Evolutionary conservation across 495 filamentous ascomycete genomes (phyloP).

Genomic region (Hypoxylon perforatum): DNA sequence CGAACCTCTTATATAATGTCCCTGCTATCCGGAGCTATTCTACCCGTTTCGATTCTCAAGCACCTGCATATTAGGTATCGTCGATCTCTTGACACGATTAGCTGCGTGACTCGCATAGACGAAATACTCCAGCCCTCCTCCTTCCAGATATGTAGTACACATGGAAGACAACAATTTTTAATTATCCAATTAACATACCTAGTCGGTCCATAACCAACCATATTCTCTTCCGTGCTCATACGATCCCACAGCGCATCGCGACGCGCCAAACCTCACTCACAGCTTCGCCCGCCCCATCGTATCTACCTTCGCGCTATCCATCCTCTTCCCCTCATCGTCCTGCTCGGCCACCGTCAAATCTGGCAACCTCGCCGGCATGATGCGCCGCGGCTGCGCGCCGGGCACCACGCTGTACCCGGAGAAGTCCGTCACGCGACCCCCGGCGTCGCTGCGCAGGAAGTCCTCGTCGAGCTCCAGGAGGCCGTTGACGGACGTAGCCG

Average conservation of each 20-base stretch:
- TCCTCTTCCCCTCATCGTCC: constrained; percentile 79
- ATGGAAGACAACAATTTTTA: too few relatives aligned
- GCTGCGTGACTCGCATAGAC: too few relatives aligned
- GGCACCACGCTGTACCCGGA: constrained; percentile 75
- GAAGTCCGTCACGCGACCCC: constrained; percentile 74
- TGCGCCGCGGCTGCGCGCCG: constrained; percentile 73
- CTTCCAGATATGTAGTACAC: too few relatives aligned
- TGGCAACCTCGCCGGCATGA: constrained; percentile 81
- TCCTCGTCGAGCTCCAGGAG: constrained; percentile 82
- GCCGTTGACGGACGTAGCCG: constrained; percentile 72
- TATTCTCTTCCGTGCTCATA: not conserved
- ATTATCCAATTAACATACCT: too few relatives aligned
- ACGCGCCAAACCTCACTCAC: constrained; percentile 42
- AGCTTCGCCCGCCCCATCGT: constrained; percentile 42
- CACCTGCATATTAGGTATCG: too few relatives aligned
- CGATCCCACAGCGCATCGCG: not conserved
- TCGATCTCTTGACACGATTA: too few relatives aligned
- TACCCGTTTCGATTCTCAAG: too few relatives aligned
- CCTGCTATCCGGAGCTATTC: too few relatives aligned
- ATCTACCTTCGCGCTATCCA: constrained; percentile 75
- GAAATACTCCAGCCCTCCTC: too few relatives aligned
- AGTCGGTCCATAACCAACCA: too few relatives aligned
- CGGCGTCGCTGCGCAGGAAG: constrained; percentile 72
- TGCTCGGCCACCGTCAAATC: constrained; percentile 80
- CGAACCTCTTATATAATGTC: too few relatives aligned